These are phyloP conservation scores for Elsinoe fawcettii DNA, from an alignment of 2,329 filamentous ascomycete genomes.

Conservation along the genomic window DNA sequence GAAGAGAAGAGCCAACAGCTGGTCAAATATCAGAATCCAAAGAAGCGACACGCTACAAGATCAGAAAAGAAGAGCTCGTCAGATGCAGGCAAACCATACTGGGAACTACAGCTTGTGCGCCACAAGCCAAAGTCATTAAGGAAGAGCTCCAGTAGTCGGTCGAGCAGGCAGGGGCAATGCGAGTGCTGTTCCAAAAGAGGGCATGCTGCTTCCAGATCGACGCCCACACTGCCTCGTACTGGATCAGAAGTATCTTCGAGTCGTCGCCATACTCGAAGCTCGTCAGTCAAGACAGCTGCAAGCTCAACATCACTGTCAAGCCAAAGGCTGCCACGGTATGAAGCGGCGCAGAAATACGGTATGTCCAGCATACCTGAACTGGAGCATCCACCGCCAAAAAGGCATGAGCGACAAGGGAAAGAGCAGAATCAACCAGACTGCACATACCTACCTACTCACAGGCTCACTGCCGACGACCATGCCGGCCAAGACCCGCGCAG, in stretches of 20 bases:
- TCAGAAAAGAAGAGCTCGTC: neutral
- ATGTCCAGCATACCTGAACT: neutral
- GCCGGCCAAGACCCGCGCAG: neutral
- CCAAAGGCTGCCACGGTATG: neutral
- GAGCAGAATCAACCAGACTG: neutral
- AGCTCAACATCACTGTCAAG: neutral
- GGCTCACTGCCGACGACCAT: neutral
- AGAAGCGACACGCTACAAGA: neutral
- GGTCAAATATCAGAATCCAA: neutral
- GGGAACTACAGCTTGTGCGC: conserved; percentile 7
- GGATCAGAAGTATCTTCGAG: neutral
- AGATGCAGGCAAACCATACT: conserved; percentile 1
- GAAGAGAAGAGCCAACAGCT: neutral
- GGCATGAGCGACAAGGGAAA: neutral
- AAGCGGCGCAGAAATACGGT: neutral
- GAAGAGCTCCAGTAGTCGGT: neutral
- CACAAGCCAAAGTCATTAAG: neutral
- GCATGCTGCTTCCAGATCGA: neutral
- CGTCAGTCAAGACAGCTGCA: neutral
- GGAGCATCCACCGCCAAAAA: neutral
- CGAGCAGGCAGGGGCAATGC: neutral
- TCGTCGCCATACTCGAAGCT: neutral
- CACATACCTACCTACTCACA: neutral
- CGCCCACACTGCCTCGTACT: neutral
- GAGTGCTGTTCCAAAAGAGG: neutral